Conservation (phyloP, 2,329 filamentous ascomycete species). For the Beauveria pseudobassiana region DNA sequence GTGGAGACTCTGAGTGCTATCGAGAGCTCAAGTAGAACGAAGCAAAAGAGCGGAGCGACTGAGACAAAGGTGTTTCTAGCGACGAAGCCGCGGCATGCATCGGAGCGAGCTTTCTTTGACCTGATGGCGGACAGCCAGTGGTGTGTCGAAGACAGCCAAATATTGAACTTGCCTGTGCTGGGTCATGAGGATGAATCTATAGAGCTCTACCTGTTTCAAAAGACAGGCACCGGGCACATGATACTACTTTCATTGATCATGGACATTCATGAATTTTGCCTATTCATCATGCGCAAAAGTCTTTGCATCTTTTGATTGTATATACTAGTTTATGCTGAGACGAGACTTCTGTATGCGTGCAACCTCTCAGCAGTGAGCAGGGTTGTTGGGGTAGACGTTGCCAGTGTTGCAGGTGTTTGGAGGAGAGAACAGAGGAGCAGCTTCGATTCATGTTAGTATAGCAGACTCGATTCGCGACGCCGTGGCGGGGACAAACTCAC, state of each 20-base stretch:
- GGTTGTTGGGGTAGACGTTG: slow-evolving; percentile 17
- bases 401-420: slow-evolving; percentile 18
- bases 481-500: slow-evolving; percentile 3
- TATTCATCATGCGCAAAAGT: neutral
- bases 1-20: slow-evolving; percentile 45
- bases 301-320: neutral
- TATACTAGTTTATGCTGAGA: neutral
- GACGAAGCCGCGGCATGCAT: slow-evolving; percentile 49
- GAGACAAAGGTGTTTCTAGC: slow-evolving; percentile 43
- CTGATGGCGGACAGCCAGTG: slow-evolving; percentile 40
- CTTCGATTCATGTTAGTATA: slow-evolving; percentile 2
- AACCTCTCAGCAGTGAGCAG: slow-evolving; percentile 16
- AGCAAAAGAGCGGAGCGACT: neutral
- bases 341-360: neutral
- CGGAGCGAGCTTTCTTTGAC: slow-evolving; percentile 41
- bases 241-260: neutral
- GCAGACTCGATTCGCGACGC: neutral
- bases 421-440: slow-evolving; percentile 15
- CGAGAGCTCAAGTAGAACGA: slow-evolving; percentile 29
- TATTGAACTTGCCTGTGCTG: slow-evolving; percentile 38
- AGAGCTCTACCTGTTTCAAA: slow-evolving; percentile 44
- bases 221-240: slow-evolving; percentile 7
- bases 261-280: neutral
- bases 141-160: slow-evolving; percentile 32
- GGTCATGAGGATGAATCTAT: slow-evolving; percentile 37